Base-by-base conservation (phyloP, 2,329 filamentous ascomycete species). In the Bipolaris bicolor region DNA sequence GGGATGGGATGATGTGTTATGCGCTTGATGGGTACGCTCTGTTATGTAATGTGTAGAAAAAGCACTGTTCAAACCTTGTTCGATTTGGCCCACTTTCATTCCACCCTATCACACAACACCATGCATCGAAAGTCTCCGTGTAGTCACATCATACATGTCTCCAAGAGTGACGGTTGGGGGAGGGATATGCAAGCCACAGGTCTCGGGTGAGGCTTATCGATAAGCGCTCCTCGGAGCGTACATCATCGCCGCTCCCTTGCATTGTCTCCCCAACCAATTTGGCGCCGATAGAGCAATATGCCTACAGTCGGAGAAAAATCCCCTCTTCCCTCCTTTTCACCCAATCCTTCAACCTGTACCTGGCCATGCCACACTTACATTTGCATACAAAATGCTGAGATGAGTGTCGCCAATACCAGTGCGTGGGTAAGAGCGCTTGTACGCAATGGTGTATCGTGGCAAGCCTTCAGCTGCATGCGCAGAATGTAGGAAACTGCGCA, bases 401-500 rank as follows among this genome's bases (percentile, higher is more conserved):
- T 48, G 51, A 48, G 33, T 5, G 20, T 15, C 7, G 20, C 22
- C 43, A n/a, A 47, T 7, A 52, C 50, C n/a, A 15, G 24, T 37
- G 33, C 46, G 9, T 48, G 47, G 36, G 24, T 10, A 31, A 20
- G 29, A 18, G 13, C 13, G 18, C 15, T 34, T 40, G 11, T 24
- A 54, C 15, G 48, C 36, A n/a, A 69, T 69, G 68, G 68, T 68
- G 37, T 68, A 70, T 55, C 60, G 67, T 37, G 65, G 65, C 54
- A 67, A 64, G 57, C 65, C 65, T 46, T 68, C 62, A 46, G 50
- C 62, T 41, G 65, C 64, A 34, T 72, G 69, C 54, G 66, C 60
- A 44, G 68, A 71, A 62, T 73, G 70, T 53, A 63, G 71, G 43
- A 69, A 69, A 58, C 63, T 67, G n/a, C 67, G 70, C 44, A 72